These are phyloP conservation scores for Rhynchosporium agropyri DNA, from an alignment of 2,329 filamentous ascomycete species.

Conservation along the genomic window DNA sequence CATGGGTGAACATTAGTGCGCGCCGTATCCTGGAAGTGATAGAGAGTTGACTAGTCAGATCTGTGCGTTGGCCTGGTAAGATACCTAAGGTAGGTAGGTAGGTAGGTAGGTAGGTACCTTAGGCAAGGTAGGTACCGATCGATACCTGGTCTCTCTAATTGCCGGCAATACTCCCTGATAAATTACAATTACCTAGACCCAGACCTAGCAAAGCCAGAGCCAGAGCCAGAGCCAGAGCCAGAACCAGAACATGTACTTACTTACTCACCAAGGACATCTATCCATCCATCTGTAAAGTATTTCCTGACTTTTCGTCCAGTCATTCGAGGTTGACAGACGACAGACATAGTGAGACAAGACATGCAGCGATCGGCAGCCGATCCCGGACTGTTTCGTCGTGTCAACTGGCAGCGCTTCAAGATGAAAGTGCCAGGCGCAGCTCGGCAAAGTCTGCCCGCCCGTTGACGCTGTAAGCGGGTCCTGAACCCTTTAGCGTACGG, in stretches of 20 bases:
- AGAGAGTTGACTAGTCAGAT: neutral
- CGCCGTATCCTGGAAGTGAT: neutral
- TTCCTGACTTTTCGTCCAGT: neutral
- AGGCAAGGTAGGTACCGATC: no score
- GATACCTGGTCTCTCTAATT: neutral
- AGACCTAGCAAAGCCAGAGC: neutral
- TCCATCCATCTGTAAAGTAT: neutral
- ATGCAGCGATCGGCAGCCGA: constrained; percentile 8
- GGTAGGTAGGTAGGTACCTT: no score
- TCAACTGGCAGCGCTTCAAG: constrained; percentile 30
- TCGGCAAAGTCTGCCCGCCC: constrained; percentile 30
- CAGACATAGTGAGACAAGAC: neutral
- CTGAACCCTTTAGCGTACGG: neutral
- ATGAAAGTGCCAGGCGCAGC: constrained; percentile 30
- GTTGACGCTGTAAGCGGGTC: constrained; percentile 34
- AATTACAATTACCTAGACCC: neutral
- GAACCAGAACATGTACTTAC: no score
- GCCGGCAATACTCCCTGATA: neutral
- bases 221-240: neutral
- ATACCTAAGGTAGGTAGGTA: no score
- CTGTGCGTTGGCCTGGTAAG: neutral
- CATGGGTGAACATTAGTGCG: neutral
- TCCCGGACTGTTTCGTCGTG: constrained; percentile 16
- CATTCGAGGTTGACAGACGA: neutral
- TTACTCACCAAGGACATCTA: no score